Base-by-base conservation (phyloP, 768 basidiomycete genomes). In the Antrodiella citrinella region DNA sequence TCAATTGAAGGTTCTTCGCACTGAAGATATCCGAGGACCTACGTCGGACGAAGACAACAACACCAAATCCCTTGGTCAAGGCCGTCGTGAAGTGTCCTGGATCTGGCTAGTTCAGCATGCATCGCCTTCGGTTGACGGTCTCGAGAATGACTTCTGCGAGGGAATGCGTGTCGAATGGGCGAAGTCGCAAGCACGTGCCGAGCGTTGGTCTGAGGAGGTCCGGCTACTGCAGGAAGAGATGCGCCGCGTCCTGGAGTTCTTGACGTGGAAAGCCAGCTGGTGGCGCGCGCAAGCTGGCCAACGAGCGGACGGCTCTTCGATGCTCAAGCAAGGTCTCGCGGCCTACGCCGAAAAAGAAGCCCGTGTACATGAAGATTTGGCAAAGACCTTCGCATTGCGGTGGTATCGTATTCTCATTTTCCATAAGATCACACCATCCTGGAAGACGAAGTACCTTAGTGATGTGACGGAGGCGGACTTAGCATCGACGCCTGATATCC, bases 161-260 rank as follows among this genome's bases (percentile, higher is more conserved):
- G 15, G 30, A 7, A 35, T 55, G 18, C 52, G 52, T 12, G 40
- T 44, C 18, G 54, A 55, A 19, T 55, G 54, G 54, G 24, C 42
- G 7, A 25, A 38, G 49, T 7, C n/a, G 4, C 46, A 26, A 18
- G 55, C 55, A 15, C 45, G 53, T 3, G 39, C 39, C 2, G 18
- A 42, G 4, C 49, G 53, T 1, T 57, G 55, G 55, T 26, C 24
- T 3, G 55, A 57, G 30, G 53, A 57, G 30, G 38, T 45, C 13
- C 5, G 24, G 11, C 52, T 53, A 2, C 13, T 54, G 5, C 19
- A 21, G 11, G 55, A 66, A 47, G 67, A 68, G 48, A 68, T 67
- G 67, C 45, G 59, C 0, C 53, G 63, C 0, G 24, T 48, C 0
- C 3, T 59, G 1, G 45, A 20, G 4, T 67, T 54, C 45, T 59